Base-by-base conservation (phyloP, 257 asterid species). In the Nicotiana tabacum region DNA sequence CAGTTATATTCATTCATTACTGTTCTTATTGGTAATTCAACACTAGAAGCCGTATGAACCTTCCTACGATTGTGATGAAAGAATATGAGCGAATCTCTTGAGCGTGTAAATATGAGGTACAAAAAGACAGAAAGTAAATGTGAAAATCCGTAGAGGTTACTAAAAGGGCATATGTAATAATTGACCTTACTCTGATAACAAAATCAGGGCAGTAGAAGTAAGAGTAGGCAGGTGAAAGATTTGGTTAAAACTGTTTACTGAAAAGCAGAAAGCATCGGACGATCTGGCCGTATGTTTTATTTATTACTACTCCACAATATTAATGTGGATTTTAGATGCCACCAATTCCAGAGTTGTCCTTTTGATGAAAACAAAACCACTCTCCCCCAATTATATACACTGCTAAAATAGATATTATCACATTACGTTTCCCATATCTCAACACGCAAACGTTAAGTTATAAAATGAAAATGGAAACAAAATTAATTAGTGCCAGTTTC, bases 141-240 rank as follows among this genome's bases (percentile, higher is more conserved):
- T 77, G 58, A 2, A 79, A 58, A 17, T 67, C 84, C 88, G 82
- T 86, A 83, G 80, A 69, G 64, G 21, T 83, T 85, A 57, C 87
- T 58, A 81, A 67, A 87, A 77, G 67, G 29, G 84, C 80, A 72
- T 10, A 33, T 37, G 51, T 76, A 65, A 74, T 81, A 74, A 84
- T 80, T 66, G 67, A 79, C 65, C 85, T 66, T 84, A 81, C 84
- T 32, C 76, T 58, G 57, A 67, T 80, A 80, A 64, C 89, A 82
- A 77, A 43, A 86, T 86, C 85, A 58, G 85, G 85, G 90, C 82
- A 78, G 82, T 66, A 82, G 69, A 53, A 81, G 82, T 30, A 67
- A 48, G n/a, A 32, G 55, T 81, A 37, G 11, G 46, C 17, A 53
- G 85, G 68, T 81, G 76, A 85, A 83, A 85, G 82, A 85, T 85